Evolutionary conservation across 1,139 yeast species (phyloP), one percentile per base, ranked within the genome.

Genomic region (Nakaseomyces delphensis): DNA sequence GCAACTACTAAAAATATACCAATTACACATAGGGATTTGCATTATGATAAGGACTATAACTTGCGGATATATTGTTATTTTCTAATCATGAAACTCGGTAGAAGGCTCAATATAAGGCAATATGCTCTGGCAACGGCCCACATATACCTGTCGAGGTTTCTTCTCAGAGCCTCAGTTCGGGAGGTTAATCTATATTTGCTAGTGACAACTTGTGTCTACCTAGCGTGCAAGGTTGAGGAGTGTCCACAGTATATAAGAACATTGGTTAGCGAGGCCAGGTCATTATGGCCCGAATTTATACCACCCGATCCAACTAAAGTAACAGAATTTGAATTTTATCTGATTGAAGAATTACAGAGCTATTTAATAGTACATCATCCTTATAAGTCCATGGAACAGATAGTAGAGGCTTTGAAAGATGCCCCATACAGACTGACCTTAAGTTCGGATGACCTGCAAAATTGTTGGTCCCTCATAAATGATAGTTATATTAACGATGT

Each of bases 281-380:
- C 82, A 37, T 64, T 86, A 39, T 91, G 98, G 97, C 96, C 97
- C 0, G 96, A 89, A 56, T 86, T 79, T 57, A 81, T 91, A 27
- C 94, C 96, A 0, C 87, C 84, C 44, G 98, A 91, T 59, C 77
- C 89, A 18, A 82, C 95, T 31, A 85, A 84, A 56, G 70, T 91
- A n/a, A 96, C 97, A 0, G 98, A 91, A 59, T 85, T 93, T 65
- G 98, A 91, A 64, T 91, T 91, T 60, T 91, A 91, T 58, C 63
- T 91, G 41, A 81, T 91, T 30, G 96, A 87, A 57, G 97, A 89
- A 60, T 71, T 91, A 66, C 86, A 85, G 46, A 76, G 87, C 50
- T 85, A 75, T 55, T 64, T 91, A 49, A 72, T 89, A 20, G 76
- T 89, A 2, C 91, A 87, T 59, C 97, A 91, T 60, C 97, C 98